phyloP scores from a whole-genome alignment of 73 alveolate species.

The Paramecium sonneborni region DNA sequence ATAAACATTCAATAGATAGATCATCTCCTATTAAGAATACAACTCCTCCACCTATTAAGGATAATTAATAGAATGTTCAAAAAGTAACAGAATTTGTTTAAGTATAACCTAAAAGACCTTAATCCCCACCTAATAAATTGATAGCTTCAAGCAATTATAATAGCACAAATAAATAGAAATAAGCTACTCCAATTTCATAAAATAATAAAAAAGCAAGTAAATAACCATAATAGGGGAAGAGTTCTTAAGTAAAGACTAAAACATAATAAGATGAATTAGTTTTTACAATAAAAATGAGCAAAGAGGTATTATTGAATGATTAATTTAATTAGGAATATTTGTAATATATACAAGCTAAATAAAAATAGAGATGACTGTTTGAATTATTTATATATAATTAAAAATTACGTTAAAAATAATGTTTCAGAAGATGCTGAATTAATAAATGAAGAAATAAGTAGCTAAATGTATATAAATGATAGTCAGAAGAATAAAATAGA shows the following conservation, averaged over 20 bases:
- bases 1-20: neutral
- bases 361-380: constrained; percentile 37
- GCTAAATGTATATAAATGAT: neutral
- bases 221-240: neutral
- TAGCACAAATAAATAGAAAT: neutral
- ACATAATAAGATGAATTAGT: constrained; percentile 54
- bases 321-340: constrained; percentile 35
- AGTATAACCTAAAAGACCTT: neutral
- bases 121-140: constrained; percentile 17
- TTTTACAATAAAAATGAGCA: constrained; percentile 64
- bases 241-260: neutral
- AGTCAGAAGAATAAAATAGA: constrained; percentile 45
- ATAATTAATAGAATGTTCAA: constrained; percentile 2
- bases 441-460: neutral
- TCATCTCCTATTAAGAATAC: neutral
- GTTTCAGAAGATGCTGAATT: neutral
- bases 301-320: constrained; percentile 5
- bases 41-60: neutral
- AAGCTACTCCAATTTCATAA: neutral
- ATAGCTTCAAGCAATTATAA: neutral
- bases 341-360: constrained; percentile 52
- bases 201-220: neutral
- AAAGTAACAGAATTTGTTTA: constrained; percentile 36
- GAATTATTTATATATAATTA: constrained; percentile 30
- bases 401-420: constrained; percentile 8